Conservation (phyloP, 768 basidiomycete genomes). For the Mycena chlorophos region DNA sequence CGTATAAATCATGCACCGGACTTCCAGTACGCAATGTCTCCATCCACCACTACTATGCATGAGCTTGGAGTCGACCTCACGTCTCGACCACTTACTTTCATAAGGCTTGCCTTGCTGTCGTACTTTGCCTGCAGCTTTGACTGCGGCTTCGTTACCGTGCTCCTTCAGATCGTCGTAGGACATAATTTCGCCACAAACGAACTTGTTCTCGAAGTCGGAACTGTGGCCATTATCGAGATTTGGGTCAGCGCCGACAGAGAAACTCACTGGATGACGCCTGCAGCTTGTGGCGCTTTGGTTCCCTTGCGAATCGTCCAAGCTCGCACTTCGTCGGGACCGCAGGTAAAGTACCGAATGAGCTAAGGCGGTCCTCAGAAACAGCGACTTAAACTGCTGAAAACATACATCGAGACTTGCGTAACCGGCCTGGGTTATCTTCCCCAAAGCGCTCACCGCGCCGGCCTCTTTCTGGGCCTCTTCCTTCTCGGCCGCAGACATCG, state of each 20-base stretch:
- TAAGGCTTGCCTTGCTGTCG: constrained; percentile 97
- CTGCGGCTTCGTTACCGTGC: constrained; percentile 84
- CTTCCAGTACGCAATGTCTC: constrained; percentile 94
- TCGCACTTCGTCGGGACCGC: constrained; percentile 94
- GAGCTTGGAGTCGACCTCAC: constrained; percentile 13
- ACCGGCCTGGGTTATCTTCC: constrained; percentile 94
- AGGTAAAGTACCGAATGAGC: constrained; percentile 96
- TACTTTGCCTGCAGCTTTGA: constrained; percentile 94
- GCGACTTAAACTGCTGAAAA: constrained; percentile 8
- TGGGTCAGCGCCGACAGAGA: not conserved
- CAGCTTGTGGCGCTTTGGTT: constrained; percentile 94
- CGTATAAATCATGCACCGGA: constrained; percentile 48
- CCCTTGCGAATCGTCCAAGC: constrained; percentile 97
- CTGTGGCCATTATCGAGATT: constrained; percentile 35
- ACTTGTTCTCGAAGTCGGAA: constrained; percentile 97
- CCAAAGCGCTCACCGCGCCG: constrained; percentile 74
- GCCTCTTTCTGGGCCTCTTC: constrained; percentile 75
- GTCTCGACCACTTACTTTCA: constrained; percentile 62
- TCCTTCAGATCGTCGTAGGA: constrained; percentile 86
- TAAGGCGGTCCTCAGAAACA: constrained; percentile 31
- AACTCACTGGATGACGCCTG: constrained; percentile 94
- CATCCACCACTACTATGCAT: constrained; percentile 66
- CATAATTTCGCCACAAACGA: constrained; percentile 98
- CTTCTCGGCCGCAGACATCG: constrained; percentile 65
- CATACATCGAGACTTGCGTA: constrained; percentile 82